Conservation (phyloP, 2,329 filamentous ascomycete genomes). For the Diaporthe vaccinii region DNA sequence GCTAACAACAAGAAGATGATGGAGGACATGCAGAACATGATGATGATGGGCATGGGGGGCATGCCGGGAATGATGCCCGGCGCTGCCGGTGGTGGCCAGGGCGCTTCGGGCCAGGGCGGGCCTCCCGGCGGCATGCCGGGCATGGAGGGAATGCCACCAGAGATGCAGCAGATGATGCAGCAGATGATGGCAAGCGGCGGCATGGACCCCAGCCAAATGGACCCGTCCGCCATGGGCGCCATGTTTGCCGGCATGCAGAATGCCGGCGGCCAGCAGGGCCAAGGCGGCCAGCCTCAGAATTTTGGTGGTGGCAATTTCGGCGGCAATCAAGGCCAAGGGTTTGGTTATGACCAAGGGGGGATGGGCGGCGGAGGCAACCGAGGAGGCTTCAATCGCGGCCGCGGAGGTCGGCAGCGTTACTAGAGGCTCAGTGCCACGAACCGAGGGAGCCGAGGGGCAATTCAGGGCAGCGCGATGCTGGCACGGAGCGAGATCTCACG, state of each 20-base stretch:
- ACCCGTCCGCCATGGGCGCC: constrained; percentile 68
- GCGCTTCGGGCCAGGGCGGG: constrained; percentile 42
- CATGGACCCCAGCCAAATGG: constrained; percentile 77
- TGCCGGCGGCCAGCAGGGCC: constrained; percentile 56
- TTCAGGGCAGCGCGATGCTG: neutral
- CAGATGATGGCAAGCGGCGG: constrained; percentile 74
- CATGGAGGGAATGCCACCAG: constrained; percentile 74
- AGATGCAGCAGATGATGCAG: constrained; percentile 79
- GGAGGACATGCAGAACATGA: constrained; percentile 77
- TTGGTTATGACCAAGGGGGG: constrained; percentile 60
- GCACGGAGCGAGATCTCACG: neutral
- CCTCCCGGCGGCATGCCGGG: constrained; percentile 60
- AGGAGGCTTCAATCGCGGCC: constrained; percentile 48
- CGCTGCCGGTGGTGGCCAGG: constrained; percentile 47
- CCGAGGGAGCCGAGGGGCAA: too few species aligned
- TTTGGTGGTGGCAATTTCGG: constrained; percentile 66
- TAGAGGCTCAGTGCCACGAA: neutral
- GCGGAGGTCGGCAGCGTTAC: constrained; percentile 47
- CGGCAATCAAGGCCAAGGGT: constrained; percentile 65
- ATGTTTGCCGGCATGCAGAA: constrained; percentile 73
- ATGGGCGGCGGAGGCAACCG: constrained; percentile 57
- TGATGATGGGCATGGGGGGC: constrained; percentile 68
- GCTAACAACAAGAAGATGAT: constrained; percentile 83
- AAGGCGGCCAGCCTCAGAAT: constrained; percentile 65
- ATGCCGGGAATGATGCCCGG: constrained; percentile 52